Base-by-base conservation (phyloP, 176 grass and related monocot species). In the Elaeis guineensis region DNA sequence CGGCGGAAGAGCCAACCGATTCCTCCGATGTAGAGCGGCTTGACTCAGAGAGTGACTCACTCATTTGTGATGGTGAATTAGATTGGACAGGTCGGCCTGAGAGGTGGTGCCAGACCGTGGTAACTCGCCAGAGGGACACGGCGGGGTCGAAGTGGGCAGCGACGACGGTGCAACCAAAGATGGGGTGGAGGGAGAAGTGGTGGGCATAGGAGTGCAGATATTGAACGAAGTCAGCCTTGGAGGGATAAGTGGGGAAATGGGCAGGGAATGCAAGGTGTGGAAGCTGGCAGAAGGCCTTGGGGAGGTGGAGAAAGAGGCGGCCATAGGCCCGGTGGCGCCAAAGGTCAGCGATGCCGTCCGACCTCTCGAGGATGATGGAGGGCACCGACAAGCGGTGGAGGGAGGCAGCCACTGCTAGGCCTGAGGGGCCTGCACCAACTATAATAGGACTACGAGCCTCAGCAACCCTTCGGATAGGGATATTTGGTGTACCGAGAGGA, bases 251-350 rank as follows among this genome's bases (percentile, higher is more conserved):
- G 6, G 93, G 93, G 53, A 92, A 92, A 55, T 89, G 71, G 4
- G 30, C 49, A 87, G 93, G 93, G 76, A 98, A 98, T 20, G 55
- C 51, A 39, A 82, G 56, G 56, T 89, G 81, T 1, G 93, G 93
- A 3, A 98, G 87, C 76, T 98, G 80, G 61, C 93, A 98, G 66
- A 83, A 92, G 7, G 25, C 35, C 58, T 98, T 98, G 17, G 93
- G 87, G 52, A 98, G 82, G 79, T 98, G 93, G 11, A 98, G 84
- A 32, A 70, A 80, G 56, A 98, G 87, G 24, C 93, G 93, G 70
- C 85, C 81, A 25, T 92, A 98, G 2, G 87, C 89, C 57, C 73
- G 78, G 73, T 85, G 87, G 44, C 77, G 69, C 93, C 93, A 30
- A 23, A 98, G 85, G 58, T 83, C 76, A 30, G 93, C 87, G 32